Conservation (phyloP, 768 basidiomycete species). For the Collybiopsis luxurians region DNA sequence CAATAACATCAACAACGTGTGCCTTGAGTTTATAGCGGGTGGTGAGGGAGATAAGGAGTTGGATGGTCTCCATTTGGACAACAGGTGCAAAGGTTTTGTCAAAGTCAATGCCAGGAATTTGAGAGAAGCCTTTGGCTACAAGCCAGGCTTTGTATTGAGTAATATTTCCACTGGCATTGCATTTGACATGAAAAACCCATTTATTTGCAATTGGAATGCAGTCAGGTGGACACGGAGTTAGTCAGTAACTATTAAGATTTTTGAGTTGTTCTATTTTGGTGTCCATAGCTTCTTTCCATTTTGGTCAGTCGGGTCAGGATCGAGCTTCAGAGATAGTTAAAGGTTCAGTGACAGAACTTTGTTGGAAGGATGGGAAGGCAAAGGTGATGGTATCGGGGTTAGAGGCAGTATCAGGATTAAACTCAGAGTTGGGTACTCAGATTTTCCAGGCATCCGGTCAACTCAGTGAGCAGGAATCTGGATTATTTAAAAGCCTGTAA, state of each 20-base stretch:
- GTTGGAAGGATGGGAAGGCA: neutral
- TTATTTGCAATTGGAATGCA: neutral
- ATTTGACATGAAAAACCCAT: constrained; percentile 10
- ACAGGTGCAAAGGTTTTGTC: constrained; percentile 12
- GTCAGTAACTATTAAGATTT: neutral
- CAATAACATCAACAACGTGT: constrained; percentile 27
- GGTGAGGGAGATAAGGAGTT: constrained; percentile 22
- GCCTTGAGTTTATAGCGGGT: constrained; percentile 25
- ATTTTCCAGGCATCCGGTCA: neutral
- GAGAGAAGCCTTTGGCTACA: constrained; percentile 19
- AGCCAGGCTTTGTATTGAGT: constrained; percentile 20
- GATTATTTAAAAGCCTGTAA: constrained; percentile 2
- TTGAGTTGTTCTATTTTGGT: constrained; percentile 16
- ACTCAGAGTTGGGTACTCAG: neutral
- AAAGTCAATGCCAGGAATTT: constrained; percentile 28
- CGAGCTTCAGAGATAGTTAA: constrained; percentile 9
- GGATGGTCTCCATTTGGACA: constrained; percentile 12
- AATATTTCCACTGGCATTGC: constrained; percentile 1
- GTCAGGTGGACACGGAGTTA: neutral
- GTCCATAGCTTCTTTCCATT: constrained; percentile 24
- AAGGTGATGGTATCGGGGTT: no score
- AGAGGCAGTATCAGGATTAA: neutral
- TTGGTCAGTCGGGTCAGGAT: constrained; percentile 15
- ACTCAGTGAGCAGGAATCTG: neutral
- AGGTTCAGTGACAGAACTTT: neutral